These are phyloP conservation scores for Sclerotinia trifoliorum DNA, from an alignment of 2,329 filamentous ascomycete genomes.

Conservation along the genomic window DNA sequence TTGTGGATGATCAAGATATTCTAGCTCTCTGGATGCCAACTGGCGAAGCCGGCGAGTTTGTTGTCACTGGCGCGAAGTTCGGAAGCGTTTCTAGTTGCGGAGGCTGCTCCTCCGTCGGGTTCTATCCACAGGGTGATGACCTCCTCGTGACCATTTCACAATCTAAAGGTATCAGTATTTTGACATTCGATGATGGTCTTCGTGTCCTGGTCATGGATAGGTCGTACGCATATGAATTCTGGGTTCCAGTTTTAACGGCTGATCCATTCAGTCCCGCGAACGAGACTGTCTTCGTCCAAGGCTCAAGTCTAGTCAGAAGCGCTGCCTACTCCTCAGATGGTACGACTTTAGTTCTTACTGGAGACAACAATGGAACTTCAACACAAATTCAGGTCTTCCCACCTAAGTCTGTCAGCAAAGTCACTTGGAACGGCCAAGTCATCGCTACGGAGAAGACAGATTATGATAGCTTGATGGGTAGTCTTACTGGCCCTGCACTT, in stretches of 20 bases:
- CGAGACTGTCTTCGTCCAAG: constrained; percentile 49
- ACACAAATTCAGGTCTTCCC: constrained; percentile 48
- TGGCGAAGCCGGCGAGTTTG: constrained; percentile 55
- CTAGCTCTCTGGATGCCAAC: constrained; percentile 54
- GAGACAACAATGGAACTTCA: constrained; percentile 47
- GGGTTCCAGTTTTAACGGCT: constrained; percentile 51
- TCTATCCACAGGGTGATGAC: constrained; percentile 44
- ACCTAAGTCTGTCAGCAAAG: constrained; percentile 44
- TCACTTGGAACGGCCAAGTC: constrained; percentile 53
- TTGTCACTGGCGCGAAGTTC: constrained; percentile 51
- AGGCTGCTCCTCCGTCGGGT: constrained; percentile 45
- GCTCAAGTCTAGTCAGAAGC: constrained; percentile 52
- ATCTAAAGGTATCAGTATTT: constrained; percentile 47
- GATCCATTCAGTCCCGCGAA: constrained; percentile 39
- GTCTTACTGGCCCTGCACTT: constrained; percentile 23
- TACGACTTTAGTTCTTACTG: constrained; percentile 45
- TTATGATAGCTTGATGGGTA: constrained; percentile 44
- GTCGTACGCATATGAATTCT: constrained; percentile 55
- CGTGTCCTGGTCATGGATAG: constrained; percentile 54
- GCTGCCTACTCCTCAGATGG: constrained; percentile 39
- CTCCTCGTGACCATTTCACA: constrained; percentile 52
- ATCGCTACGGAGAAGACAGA: constrained; percentile 40
- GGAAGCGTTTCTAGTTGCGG: constrained; percentile 50
- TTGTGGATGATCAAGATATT: constrained; percentile 48
- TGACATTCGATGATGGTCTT: constrained; percentile 49